These are phyloP conservation scores for Carex kokanica DNA, from an alignment of 176 grass and related monocot species.

Conservation along the genomic window DNA sequence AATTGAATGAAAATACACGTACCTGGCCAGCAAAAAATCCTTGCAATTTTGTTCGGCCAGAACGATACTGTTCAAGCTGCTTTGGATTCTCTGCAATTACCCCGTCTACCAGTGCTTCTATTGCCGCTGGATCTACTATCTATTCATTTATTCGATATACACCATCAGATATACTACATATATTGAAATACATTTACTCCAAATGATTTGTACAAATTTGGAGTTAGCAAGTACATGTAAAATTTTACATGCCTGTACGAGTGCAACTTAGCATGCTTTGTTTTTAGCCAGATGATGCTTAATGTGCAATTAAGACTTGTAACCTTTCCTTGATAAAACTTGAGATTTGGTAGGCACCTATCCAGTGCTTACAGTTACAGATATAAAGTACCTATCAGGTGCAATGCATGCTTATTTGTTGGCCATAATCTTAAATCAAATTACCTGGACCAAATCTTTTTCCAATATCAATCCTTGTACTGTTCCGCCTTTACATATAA, in stretches of 20 bases:
- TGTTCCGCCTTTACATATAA: constrained; percentile 74
- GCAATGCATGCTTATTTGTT: constrained; percentile 11
- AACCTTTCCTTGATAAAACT: background rate
- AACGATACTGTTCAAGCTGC: constrained; percentile 77
- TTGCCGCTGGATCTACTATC: constrained; percentile 75
- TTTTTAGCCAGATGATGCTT: background rate
- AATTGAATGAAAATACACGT: background rate
- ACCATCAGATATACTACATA: background rate
- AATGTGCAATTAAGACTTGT: background rate
- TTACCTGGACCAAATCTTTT: constrained; percentile 93
- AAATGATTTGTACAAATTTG: background rate
- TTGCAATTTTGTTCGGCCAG: constrained; percentile 78
- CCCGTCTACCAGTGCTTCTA: constrained; percentile 77
- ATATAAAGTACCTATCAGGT: background rate
- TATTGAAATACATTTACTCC: background rate
- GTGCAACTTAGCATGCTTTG: background rate
- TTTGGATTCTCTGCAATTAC: constrained; percentile 70
- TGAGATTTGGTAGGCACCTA: background rate
- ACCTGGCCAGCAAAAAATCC: constrained; percentile 93
- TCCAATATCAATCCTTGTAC: constrained; percentile 80
- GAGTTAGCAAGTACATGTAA: background rate
- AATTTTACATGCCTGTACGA: background rate
- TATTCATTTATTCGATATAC: constrained; percentile 24
- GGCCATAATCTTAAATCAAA: constrained; percentile 13
- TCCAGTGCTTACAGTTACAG: background rate